These are phyloP conservation scores for Gyrodon lividus DNA, from an alignment of 768 basidiomycete species.

Conservation along the genomic window DNA sequence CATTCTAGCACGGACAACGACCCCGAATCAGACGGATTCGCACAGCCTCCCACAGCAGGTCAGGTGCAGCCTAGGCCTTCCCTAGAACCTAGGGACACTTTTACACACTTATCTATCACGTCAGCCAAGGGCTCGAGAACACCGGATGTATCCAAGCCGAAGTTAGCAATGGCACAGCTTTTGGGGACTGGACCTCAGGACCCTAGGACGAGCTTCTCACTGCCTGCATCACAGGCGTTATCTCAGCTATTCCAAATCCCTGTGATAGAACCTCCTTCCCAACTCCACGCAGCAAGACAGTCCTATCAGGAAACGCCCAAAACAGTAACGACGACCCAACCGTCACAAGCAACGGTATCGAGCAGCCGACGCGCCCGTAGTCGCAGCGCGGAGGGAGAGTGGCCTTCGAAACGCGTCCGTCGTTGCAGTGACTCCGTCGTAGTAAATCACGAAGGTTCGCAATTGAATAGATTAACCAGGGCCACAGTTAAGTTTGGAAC, in stretches of 20 bases:
- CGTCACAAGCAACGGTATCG: slow-evolving; percentile 5
- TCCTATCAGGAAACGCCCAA: slow-evolving; percentile 14
- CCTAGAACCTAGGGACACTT: neutral
- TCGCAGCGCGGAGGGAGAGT: slow-evolving; percentile 24
- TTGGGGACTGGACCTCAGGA: slow-evolving; percentile 11
- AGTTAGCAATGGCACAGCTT: neutral
- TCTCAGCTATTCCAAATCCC: neutral
- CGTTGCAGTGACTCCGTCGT: slow-evolving; percentile 14
- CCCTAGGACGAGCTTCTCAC: slow-evolving; percentile 16
- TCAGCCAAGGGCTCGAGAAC: slow-evolving; percentile 6
- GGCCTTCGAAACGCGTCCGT: slow-evolving; percentile 29
- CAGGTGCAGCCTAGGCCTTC: slow-evolving; percentile 7
- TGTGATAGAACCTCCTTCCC: slow-evolving; percentile 1
- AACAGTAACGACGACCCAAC: slow-evolving; percentile 2
- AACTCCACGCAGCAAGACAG: neutral
- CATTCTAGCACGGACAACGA: slow-evolving; percentile 19
- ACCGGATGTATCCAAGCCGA: neutral
- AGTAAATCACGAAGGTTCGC: slow-evolving; percentile 5
- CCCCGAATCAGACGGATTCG: slow-evolving; percentile 11
- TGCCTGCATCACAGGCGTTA: slow-evolving; percentile 5
- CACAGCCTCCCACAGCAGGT: slow-evolving; percentile 8
- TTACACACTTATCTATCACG: slow-evolving; percentile 3
- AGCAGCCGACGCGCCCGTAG: slow-evolving; percentile 11
- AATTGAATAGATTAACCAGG: slow-evolving; percentile 14
- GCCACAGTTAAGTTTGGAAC: slow-evolving; percentile 6